Base-by-base conservation (phyloP, 1,284 basidiomycete genomes). In the Taiwanofungus camphoratus region DNA sequence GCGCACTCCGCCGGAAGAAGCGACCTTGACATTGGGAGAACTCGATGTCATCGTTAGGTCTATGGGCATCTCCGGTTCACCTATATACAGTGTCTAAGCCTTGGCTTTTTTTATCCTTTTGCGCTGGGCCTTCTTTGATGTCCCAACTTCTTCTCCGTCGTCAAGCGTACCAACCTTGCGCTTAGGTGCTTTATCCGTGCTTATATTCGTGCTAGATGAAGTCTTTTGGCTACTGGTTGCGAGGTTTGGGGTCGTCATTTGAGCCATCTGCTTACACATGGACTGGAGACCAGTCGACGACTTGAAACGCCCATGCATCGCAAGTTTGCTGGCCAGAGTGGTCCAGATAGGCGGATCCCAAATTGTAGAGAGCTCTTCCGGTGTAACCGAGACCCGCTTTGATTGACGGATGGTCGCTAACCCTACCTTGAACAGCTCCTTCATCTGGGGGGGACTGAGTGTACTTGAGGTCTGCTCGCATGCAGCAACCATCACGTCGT, bases 341-440 rank as follows among this genome's bases (percentile, higher is more conserved):
- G 61, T 60, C 64, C 77, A 74, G 5, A 60, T 57, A 15, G 63
- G 54, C 1, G 73, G 59, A 36, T 71, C 63, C 78, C 78, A 81
- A 2, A 62, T 54, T 2, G 53, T 30, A 1, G 55, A 44, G 3
- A 66, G 44, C 11, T 61, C 58, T 9, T 53, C 58, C 5, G 51
- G 32, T 6, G 46, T 55, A 19, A 61, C 52, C 5, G 61, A 49
- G 23, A 76, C 58, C 18, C 67, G 71, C 46, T 73, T 76, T 36
- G 80, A 79, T 46, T 84, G 79, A 39, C 91, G 79, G 9, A 81
- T 71, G 26, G 79, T 77, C 16, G 77, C 64, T 5, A 91, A 66
- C 0, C 71, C 80, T 40, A 90, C 68, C 62, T 92, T 94, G 48
- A 91, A 64, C 12, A 92, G 63, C 22, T 92, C 87, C 63, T 92